These are phyloP conservation scores for Cryptosporidium xiaoi DNA, from an alignment of 169 alveolate genomes.

Conservation along the genomic window DNA sequence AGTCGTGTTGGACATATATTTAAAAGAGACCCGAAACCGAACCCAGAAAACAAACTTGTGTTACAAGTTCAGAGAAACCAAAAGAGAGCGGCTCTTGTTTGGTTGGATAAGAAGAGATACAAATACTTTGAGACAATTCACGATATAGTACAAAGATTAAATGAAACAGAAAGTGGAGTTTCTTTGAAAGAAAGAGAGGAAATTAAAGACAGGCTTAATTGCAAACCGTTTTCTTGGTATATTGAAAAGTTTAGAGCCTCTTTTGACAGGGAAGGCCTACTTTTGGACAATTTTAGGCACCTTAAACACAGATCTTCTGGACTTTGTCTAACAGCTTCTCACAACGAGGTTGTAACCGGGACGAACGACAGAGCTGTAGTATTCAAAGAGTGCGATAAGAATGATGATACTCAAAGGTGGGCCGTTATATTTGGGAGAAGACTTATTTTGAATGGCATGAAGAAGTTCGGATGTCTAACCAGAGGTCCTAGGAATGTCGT, in stretches of 20 bases:
- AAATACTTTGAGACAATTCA: slow-evolving; percentile 55
- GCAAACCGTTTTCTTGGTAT: slow-evolving; percentile 75
- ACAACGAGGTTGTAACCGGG: slow-evolving; percentile 65
- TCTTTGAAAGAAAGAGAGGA: slow-evolving; percentile 17
- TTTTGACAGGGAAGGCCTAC: slow-evolving; percentile 55
- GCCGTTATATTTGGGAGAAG: slow-evolving; percentile 52
- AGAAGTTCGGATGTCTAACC: slow-evolving; percentile 49
- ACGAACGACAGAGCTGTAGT: slow-evolving; percentile 53
- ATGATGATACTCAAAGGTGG: slow-evolving; percentile 52
- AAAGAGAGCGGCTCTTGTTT: slow-evolving; percentile 71
- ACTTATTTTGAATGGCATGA: slow-evolving; percentile 18
- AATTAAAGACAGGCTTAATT: slow-evolving; percentile 42
- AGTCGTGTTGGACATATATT: slow-evolving; percentile 79
- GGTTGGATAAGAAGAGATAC: slow-evolving; percentile 68
- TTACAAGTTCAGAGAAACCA: slow-evolving; percentile 74
- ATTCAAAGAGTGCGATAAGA: slow-evolving; percentile 21
- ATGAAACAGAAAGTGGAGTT: slow-evolving; percentile 53
- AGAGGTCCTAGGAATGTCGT: slow-evolving; percentile 69
- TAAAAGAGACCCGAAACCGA: slow-evolving; percentile 72
- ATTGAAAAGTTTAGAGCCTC: slow-evolving; percentile 66
- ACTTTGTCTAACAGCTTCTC: slow-evolving; percentile 56
- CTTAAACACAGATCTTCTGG: slow-evolving; percentile 50
- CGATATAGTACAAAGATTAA: slow-evolving; percentile 24
- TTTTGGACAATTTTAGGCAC: slow-evolving; percentile 54
- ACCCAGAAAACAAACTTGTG: slow-evolving; percentile 71